Evolutionary conservation across 306 rosid species (phyloP), one percentile per base, ranked within the genome.

Genomic region (Sicyos baderoa): DNA sequence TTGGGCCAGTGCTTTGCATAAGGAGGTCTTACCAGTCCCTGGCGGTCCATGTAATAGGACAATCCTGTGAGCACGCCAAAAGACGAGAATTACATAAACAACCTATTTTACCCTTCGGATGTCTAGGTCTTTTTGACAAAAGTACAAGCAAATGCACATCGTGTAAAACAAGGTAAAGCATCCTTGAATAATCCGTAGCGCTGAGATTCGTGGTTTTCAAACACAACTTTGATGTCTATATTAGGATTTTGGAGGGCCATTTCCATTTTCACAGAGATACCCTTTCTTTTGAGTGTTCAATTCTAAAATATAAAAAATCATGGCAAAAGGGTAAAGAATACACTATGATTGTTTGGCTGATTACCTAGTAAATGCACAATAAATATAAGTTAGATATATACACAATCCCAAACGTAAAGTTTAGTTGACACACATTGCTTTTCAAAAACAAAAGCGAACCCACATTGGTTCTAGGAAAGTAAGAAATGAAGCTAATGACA

Each of bases 21-120:
- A 84, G 68, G 97, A 90, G 35, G 99, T 94, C 80, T 90, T 94
- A 62, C 97, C 97, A 21, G 97, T 94, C 56, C 97, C 97, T 19
- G 95, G 99, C 57, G 99, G 97, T 75, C 97, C 99, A 72, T 94
- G 99, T 68, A 94, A 82, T 73, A 94, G 87, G 72, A 94, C 76
- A 75, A 90, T 87, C 77, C 99, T 90, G 85, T 78, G 70, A 75
- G 73, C 11, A 40, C 45, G 11, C 9, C 11, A 9, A 40, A 40
- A 40, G 45, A 40, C 45, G 8, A 9, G 45, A 40, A 40, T 40
- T 7, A 7, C 9, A 40, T 9, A 40, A 40, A 0, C 12, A 40
- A 40, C 45, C 44, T 37, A 5, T 37, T 8, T 37, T 37, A 37
- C 44, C 10, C 2, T 2, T 40, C 12, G 2, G 75, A 56, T 63